Evolutionary conservation across 1,284 basidiomycete species (phyloP), one percentile per base, ranked within the genome.

Genomic region (Papiliotrema nemorosa): DNA sequence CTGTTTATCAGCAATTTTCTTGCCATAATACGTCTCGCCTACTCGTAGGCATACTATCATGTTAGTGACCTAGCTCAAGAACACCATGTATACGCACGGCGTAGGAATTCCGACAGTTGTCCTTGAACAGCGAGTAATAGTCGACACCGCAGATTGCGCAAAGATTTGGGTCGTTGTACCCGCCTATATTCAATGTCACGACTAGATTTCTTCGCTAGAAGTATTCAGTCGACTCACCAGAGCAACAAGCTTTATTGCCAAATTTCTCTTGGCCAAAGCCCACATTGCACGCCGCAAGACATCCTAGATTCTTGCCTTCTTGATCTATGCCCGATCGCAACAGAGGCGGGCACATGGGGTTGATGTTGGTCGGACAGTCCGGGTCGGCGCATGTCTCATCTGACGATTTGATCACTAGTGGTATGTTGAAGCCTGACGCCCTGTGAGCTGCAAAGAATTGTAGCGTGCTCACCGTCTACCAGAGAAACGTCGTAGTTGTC

Each of bases 71-170:
- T 1, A 22, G 3, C 14, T 21, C 3, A 20, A 29, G 10, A 3
- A 42, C n/a, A 24, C n/a, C n/a, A n/a, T n/a, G 16, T 26, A 33
- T 5, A 4, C 29, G 29, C 14, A 65, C 64, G 12, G 63, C 67
- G 54, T 69, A 69, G 14, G 58, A 50, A 12, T 44, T 55, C 2
- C 38, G 44, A 40, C 67, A 70, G 25, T 52, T 52, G 35, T 61
- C 54, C 53, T 70, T 70, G 61, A 64, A 69, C 18, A 65, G 27
- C 44, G 55, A 21, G 45, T 68, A 69, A 33, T 60, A 69, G 50
- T 66, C 64, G 9, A 65, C 57, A 21, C 63, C 63, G 27, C 62
- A 63, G 14, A 50, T 40, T 3, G 40, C 40, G 41, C 66, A 68
- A 10, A 59, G 44, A 12, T 35, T 44, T 2, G 60, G 47, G 44